Conservation (phyloP, 179 eudicot genomes). For the Amaranthus tricolor region DNA sequence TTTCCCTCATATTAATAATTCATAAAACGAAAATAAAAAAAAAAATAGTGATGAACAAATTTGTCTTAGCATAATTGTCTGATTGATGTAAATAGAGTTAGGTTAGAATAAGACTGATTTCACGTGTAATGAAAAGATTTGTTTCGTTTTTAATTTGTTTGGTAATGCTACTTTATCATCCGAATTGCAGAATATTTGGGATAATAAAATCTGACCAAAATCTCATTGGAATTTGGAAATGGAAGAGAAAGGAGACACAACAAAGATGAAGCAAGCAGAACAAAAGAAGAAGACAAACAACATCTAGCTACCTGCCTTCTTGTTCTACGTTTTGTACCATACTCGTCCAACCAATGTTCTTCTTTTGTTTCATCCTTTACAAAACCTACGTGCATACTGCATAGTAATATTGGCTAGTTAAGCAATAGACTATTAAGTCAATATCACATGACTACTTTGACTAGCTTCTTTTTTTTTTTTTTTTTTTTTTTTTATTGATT, state of each 20-base stretch:
- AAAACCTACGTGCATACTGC: neutral
- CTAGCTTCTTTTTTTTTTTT: no score
- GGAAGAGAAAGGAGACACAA: neutral
- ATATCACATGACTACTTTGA: no score
- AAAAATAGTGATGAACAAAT: neutral
- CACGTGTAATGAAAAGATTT: slow-evolving; percentile 9
- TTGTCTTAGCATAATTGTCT: slow-evolving; percentile 10
- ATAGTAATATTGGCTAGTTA: no score
- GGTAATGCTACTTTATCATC: neutral
- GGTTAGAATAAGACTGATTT: slow-evolving; percentile 10
- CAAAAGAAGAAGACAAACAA: slow-evolving; percentile 5
- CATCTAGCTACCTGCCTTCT: neutral
- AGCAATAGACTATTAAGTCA: no score
- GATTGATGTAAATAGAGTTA: slow-evolving; percentile 8
- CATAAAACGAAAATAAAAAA: neutral
- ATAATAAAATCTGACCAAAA: slow-evolving; percentile 12
- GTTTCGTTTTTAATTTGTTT: neutral
- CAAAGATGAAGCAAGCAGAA: neutral
- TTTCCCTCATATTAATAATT: neutral
- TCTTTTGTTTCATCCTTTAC: neutral
- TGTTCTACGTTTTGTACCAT: neutral
- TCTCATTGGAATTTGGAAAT: neutral
- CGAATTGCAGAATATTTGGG: slow-evolving; percentile 2
- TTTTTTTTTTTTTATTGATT: no score
- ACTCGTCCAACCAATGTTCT: neutral